Evolutionary conservation across 345 rosid genomes (phyloP), one percentile per base, ranked within the genome.

Genomic region (Eucalyptus sp.): DNA sequence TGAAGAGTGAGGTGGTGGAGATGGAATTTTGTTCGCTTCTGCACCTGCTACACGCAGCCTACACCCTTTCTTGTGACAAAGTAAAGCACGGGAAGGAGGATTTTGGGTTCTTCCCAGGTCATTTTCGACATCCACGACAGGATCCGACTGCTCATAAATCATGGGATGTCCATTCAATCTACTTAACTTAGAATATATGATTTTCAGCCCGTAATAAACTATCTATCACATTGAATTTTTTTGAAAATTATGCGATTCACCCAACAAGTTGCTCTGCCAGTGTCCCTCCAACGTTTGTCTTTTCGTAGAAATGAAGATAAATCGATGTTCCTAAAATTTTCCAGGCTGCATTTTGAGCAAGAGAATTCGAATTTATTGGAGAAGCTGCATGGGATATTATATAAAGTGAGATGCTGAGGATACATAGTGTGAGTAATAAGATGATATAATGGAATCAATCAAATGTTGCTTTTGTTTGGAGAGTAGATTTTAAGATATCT

Each of bases 301-400:
- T 14, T 52, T 52, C 58, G 5, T 52, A 18, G 24, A 52, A 52
- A 20, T 52, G 25, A n/a, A 64, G 10, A n/a, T 4, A 31, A 66
- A 16, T 8, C 3, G 1, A 66, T 8, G 11, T 15, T 8, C 1
- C 7, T 16, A 66, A 16, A 31, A 66, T 14, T n/a, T n/a, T 14
- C 15, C 3, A 2, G 6, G 3, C 22, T 2, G 2, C 3, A 8
- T 7, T 66, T 13, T 0, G 20, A 15, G 3, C 1, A 1, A 4
- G 5, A 66, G 33, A 15, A 13, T 14, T 31, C 11, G 11, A 66
- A n/a, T 15, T 66, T 15, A 31, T 15, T 16, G 20, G 31, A 27
- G 33, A 7, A n/a, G n/a, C 17, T 5, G 5, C 16, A 3, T 15
- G 41, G 7, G 7, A 15, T 41, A 8, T n/a, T 31, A 66, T 8